These are phyloP conservation scores for Truncatella angustata DNA, from an alignment of 2,329 filamentous ascomycete genomes.

Conservation along the genomic window DNA sequence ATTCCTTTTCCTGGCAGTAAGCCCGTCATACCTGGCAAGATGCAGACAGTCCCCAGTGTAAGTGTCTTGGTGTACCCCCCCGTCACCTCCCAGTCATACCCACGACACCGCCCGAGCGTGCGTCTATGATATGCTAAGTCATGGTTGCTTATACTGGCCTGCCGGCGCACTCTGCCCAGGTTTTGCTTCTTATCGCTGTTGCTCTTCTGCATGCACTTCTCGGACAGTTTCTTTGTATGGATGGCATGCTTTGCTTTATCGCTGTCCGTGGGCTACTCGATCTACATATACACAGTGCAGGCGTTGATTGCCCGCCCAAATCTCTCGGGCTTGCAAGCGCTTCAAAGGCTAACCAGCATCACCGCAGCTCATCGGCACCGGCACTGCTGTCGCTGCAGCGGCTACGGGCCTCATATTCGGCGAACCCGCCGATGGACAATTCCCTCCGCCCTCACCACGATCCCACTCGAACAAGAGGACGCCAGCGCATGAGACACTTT, in stretches of 20 bases:
- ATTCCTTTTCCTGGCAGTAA: constrained; percentile 32
- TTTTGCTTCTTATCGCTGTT: too few species aligned
- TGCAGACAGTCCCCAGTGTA: constrained; percentile 56
- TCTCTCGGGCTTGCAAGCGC: too few species aligned
- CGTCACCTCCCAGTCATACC: not conserved
- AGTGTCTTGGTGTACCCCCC: constrained; percentile 30
- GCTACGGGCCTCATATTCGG: constrained; percentile 59
- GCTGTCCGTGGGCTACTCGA: not conserved
- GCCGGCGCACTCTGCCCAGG: too few species aligned
- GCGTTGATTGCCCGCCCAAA: too few species aligned
- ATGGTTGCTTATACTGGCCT: too few species aligned
- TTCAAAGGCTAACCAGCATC: not conserved
- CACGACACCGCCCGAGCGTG: not conserved
- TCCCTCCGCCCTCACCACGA: constrained; percentile 27
- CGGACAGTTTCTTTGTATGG: not conserved
- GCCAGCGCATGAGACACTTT: constrained; percentile 31
- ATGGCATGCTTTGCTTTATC: not conserved
- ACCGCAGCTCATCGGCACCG: constrained; percentile 57
- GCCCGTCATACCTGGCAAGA: constrained; percentile 37
- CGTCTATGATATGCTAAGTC: not conserved
- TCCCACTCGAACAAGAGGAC: constrained; percentile 30
- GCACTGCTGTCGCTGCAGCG: constrained; percentile 60
- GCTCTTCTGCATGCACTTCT: not conserved
- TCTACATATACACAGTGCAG: too few species aligned
- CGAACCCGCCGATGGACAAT: constrained; percentile 43